Conservation (phyloP, 140 eudicot species). For the Senecio squalidus region DNA sequence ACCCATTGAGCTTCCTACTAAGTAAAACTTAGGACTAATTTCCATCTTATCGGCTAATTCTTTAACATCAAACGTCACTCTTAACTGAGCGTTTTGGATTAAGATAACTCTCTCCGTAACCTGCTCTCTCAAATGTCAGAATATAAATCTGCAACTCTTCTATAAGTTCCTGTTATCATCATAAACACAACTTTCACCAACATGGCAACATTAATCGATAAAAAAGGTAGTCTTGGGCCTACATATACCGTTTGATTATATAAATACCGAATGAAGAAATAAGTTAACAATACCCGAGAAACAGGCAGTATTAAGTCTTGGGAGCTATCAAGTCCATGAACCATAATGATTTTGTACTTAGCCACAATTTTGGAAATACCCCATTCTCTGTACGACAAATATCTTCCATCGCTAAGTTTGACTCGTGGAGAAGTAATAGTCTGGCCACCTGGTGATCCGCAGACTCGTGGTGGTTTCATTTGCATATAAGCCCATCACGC, state of each 20-base stretch:
- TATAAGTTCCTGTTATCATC: conserved; percentile 49
- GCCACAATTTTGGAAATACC: conserved; percentile 57
- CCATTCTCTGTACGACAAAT: conserved; percentile 58
- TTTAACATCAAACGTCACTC: conserved; percentile 62
- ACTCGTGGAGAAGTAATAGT: conserved; percentile 64
- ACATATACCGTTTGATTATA: no score
- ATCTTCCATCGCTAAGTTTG: conserved; percentile 63
- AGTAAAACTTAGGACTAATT: conserved; percentile 50
- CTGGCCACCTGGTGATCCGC: conserved; percentile 78
- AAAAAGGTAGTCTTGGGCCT: no score
- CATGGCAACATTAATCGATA: no score
- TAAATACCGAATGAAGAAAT: no score
- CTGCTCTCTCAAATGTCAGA: conserved; percentile 60
- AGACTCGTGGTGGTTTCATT: conserved; percentile 42
- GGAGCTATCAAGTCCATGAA: conserved; percentile 65
- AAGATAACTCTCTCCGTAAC: conserved; percentile 80
- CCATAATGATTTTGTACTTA: conserved; percentile 46
- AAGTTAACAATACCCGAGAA: conserved; percentile 41
- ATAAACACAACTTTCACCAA: no score
- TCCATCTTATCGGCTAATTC: conserved; percentile 60
- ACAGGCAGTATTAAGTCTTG: conserved; percentile 49
- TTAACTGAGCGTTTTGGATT: conserved; percentile 54
- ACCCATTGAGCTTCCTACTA: conserved; percentile 62
- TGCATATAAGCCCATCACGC: conserved; percentile 45
- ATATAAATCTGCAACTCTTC: conserved; percentile 51